Conservation (phyloP, 805 yeast genomes). For the Spathaspora arborariae region DNA sequence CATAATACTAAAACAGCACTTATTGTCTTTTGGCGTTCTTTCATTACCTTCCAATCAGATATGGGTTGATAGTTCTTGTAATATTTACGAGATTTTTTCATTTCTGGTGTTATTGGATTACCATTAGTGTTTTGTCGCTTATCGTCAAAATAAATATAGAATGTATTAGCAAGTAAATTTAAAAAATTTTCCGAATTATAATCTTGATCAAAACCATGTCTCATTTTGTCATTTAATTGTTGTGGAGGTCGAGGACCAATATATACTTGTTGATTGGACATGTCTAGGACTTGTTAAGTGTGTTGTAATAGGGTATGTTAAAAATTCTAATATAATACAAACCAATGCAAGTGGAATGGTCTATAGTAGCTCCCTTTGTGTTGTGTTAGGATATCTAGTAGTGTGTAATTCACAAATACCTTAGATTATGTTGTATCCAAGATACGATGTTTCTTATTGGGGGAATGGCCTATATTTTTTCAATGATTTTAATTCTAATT, state of each 20-base stretch:
- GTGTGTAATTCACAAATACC: too few species aligned
- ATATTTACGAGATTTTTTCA: slow-evolving; percentile 37
- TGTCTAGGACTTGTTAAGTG: not conserved
- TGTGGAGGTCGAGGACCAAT: slow-evolving; percentile 33
- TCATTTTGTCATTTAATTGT: slow-evolving; percentile 49
- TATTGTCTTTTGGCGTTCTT: slow-evolving; percentile 87
- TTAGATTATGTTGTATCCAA: too few species aligned
- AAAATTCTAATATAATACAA: not conserved
- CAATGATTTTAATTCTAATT: too few species aligned
- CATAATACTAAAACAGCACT: slow-evolving; percentile 91
- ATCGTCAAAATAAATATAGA: slow-evolving; percentile 83
- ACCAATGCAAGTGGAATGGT: too few species aligned
- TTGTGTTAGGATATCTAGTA: too few species aligned
- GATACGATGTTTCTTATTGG: too few species aligned
- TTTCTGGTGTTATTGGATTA: slow-evolving; percentile 62
- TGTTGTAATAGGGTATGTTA: not conserved
- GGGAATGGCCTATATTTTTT: too few species aligned
- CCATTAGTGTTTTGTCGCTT: slow-evolving; percentile 91
- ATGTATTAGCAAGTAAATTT: slow-evolving; percentile 57
- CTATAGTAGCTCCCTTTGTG: too few species aligned
- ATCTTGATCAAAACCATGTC: slow-evolving; percentile 66
- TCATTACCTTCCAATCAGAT: slow-evolving; percentile 86
- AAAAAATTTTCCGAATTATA: slow-evolving; percentile 55
- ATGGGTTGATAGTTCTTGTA: slow-evolving; percentile 62
- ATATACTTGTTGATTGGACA: slow-evolving; percentile 2